phyloP scores from a whole-genome alignment of 441 rosid genomes.

The Syzygium malaccense region DNA sequence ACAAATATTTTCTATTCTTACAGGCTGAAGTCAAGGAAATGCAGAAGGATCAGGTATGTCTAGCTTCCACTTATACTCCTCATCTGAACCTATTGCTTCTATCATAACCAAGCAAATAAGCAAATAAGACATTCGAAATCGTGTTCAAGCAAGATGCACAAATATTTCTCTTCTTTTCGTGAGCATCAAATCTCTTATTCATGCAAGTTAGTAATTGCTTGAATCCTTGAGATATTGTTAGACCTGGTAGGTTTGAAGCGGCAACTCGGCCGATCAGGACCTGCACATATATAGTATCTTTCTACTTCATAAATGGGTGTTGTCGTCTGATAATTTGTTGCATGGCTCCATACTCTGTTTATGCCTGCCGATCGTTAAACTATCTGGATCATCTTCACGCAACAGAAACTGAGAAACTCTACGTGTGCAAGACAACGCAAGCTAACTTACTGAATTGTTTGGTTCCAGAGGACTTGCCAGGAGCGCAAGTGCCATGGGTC shows the following conservation, averaged over 20 bases:
- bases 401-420: neutral
- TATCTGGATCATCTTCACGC: neutral
- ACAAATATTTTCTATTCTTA: constrained; percentile 9
- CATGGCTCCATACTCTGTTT: neutral
- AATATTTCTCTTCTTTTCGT: neutral
- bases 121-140: neutral
- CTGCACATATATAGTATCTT: neutral
- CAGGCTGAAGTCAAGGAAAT: constrained; percentile 39
- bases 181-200: neutral
- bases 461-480: neutral
- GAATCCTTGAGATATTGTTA: neutral
- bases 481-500: neutral
- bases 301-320: neutral
- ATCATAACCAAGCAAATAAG: neutral
- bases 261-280: neutral
- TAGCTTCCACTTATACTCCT: neutral
- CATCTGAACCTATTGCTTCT: neutral
- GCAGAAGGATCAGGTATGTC: constrained; percentile 50
- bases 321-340: neutral
- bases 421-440: neutral
- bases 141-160: neutral
- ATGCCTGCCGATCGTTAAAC: neutral
- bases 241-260: neutral
- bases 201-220: neutral
- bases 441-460: neutral